Conservation (phyloP, 1,284 basidiomycete species). For the Pterula multifida region DNA sequence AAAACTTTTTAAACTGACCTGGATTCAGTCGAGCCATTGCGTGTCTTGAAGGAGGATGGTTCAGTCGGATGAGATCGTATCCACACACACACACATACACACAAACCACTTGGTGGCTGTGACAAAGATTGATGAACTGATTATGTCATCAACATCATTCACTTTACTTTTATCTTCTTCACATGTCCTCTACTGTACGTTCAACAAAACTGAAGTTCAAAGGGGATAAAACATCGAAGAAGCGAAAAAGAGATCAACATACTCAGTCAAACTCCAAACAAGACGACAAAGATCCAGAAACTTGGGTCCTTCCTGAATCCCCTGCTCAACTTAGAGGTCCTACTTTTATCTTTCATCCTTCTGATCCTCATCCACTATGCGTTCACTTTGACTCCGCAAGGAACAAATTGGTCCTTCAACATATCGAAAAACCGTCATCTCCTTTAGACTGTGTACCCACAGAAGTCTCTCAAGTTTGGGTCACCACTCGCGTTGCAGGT, state of each 20-base stretch:
- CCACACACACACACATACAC: no score
- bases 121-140: not conserved
- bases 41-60: not conserved
- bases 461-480: slow-evolving; percentile 82
- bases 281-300: slow-evolving; percentile 53
- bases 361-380: slow-evolving; percentile 60
- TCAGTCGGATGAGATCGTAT: not conserved
- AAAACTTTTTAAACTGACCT: slow-evolving; percentile 40
- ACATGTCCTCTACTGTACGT: not conserved
- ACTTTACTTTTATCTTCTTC: no score
- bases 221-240: slow-evolving; percentile 75
- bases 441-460: slow-evolving; percentile 56
- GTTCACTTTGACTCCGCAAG: slow-evolving; percentile 72
- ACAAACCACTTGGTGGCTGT: no score
- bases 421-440: slow-evolving; percentile 39
- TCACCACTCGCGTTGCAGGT: slow-evolving; percentile 71
- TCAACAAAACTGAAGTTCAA: slow-evolving; percentile 72
- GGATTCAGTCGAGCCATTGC: slow-evolving; percentile 30
- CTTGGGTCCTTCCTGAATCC: slow-evolving; percentile 68
- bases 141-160: not conserved
- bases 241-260: slow-evolving; percentile 54
- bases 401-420: slow-evolving; percentile 50
- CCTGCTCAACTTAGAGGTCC: slow-evolving; percentile 71
- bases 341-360: slow-evolving; percentile 70
- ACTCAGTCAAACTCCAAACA: slow-evolving; percentile 37